Conservation (phyloP, 129 eudicot genomes). For the Calendula officinalis region DNA sequence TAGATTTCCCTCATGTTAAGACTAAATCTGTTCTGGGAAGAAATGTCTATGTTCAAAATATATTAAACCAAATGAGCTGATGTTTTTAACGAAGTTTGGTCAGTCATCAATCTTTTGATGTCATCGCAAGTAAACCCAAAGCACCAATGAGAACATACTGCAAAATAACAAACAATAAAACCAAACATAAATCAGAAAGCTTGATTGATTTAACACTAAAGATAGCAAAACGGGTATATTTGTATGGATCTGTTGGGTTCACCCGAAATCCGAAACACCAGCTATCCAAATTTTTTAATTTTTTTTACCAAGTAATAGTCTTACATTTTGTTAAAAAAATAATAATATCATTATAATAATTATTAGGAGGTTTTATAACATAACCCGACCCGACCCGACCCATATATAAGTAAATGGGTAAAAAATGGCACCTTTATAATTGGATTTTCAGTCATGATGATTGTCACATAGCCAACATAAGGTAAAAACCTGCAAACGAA, state of each 20-base stretch:
- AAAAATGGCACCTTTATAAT: conserved; percentile 52
- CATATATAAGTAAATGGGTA: too few species aligned
- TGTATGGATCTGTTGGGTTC: too few species aligned
- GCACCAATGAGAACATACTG: conserved; percentile 78
- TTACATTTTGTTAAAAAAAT: too few species aligned
- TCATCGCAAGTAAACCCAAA: conserved; percentile 60
- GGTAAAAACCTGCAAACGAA: conserved; percentile 76
- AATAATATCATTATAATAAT: too few species aligned
- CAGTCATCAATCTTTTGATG: conserved; percentile 51
- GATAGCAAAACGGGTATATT: too few species aligned
- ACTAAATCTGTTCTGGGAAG: conserved; percentile 6
- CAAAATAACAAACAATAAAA: conserved; percentile 24
- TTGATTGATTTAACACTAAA: background rate
- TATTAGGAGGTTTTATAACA: too few species aligned
- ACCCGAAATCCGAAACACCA: too few species aligned
- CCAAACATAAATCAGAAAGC: conserved; percentile 11
- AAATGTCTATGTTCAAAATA: background rate
- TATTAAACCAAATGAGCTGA: background rate
- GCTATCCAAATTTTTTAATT: too few species aligned
- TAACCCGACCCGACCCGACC: background rate
- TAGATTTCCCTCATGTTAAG: conserved; percentile 4
- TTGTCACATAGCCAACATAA: conserved; percentile 77
- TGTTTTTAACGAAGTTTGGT: conserved; percentile 4
- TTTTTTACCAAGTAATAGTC: too few species aligned
- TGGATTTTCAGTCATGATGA: conserved; percentile 79